Conservation (phyloP, 139 green algal genomes). For the Asterochloris erici region DNA sequence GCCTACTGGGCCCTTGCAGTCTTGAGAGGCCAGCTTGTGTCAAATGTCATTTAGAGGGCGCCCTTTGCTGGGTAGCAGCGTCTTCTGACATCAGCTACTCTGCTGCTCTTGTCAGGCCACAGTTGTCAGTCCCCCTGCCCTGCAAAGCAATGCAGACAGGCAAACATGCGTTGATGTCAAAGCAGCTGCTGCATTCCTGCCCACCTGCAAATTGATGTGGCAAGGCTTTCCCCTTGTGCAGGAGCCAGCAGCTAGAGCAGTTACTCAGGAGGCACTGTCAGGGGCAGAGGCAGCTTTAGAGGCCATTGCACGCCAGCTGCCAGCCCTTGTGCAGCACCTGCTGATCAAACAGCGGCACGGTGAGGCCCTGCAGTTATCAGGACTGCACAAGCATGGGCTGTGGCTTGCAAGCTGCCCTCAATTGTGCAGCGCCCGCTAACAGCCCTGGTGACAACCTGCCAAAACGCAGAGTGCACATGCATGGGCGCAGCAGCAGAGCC, state of each 20-base stretch:
- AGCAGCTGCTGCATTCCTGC: neutral
- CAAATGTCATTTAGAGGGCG: too few species aligned
- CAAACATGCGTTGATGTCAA: too few species aligned
- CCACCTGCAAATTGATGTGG: neutral
- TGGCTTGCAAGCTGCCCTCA: neutral
- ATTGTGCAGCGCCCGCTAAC: neutral
- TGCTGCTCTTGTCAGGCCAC: too few species aligned
- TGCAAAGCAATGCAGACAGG: neutral
- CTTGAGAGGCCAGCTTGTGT: neutral
- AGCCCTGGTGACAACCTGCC: neutral
- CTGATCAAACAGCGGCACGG: slow-evolving; percentile 33
- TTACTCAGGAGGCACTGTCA: neutral
- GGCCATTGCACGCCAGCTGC: slow-evolving; percentile 17
- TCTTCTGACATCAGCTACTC: too few species aligned
- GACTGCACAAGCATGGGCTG: neutral
- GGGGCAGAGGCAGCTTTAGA: slow-evolving; percentile 18
- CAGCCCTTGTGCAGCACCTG: slow-evolving; percentile 21
- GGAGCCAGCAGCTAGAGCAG: neutral
- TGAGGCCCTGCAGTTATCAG: neutral
- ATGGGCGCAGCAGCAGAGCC: neutral
- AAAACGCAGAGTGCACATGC: neutral
- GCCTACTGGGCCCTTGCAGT: neutral
- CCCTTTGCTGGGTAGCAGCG: neutral
- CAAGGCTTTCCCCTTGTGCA: neutral
- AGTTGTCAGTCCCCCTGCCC: neutral